Evolutionary conservation across 2,329 filamentous ascomycete species (phyloP).

Genomic region (Pseudocercospora pini-densiflorae): DNA sequence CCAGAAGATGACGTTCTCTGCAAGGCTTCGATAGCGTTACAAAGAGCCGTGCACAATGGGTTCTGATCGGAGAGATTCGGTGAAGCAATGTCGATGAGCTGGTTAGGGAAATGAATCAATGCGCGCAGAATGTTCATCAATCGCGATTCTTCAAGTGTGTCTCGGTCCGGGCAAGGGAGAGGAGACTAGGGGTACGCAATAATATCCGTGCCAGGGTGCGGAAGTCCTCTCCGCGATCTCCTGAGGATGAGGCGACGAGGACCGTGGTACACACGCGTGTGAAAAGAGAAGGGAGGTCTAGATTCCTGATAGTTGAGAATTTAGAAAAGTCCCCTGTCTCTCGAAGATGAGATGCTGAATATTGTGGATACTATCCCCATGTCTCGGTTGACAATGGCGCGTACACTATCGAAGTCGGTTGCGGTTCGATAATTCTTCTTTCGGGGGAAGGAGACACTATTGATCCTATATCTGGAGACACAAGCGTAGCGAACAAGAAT

Average conservation of each 20-base stretch:
- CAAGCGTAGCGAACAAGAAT: background rate
- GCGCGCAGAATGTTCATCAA: background rate
- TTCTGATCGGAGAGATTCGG: background rate
- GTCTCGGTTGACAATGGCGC: conserved; percentile 1
- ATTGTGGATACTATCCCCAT: background rate
- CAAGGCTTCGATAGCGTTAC: background rate
- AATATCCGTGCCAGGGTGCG: background rate
- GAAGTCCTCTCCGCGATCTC: background rate
- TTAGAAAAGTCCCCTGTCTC: background rate
- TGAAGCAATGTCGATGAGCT: background rate
- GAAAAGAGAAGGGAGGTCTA: background rate
- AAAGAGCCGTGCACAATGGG: background rate
- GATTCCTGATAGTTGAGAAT: background rate
- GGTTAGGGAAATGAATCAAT: background rate
- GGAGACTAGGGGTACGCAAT: background rate
- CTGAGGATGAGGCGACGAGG: background rate
- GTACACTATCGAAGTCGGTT: conserved; percentile 4
- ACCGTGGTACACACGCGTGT: background rate
- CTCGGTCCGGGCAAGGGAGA: background rate
- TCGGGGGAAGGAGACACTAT: conserved; percentile 1
- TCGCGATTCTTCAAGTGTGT: background rate
- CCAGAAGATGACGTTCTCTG: background rate
- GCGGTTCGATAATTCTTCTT: background rate
- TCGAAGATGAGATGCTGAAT: background rate
- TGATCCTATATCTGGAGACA: background rate